Evolutionary conservation across 2,329 filamentous ascomycete species (phyloP).

Genomic region (Sordariomycetes sp.): DNA sequence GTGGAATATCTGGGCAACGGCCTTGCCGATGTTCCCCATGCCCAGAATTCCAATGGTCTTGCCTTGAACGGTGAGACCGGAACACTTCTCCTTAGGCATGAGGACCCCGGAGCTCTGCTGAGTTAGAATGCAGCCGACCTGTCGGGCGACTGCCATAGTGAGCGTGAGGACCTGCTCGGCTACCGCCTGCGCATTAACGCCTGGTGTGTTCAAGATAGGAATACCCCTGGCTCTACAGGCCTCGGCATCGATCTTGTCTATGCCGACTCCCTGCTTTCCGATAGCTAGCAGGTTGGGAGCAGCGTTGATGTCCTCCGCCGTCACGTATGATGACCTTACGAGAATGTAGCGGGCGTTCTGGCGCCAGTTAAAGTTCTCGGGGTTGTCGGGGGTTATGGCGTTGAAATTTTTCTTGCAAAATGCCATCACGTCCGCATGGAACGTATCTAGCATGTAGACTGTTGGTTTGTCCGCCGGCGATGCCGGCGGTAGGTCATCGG

Average conservation of each 20-base stretch:
- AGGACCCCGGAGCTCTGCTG: conserved; percentile 16
- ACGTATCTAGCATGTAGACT: conserved; percentile 27
- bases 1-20: conserved; percentile 22
- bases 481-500: background rate
- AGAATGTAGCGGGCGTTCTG: conserved; percentile 27
- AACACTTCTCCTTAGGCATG: conserved; percentile 28
- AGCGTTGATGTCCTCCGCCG: conserved; percentile 23
- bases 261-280: conserved; percentile 49
- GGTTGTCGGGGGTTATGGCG: conserved; percentile 21
- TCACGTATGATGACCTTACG: conserved; percentile 23
- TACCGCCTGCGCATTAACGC: conserved; percentile 70
- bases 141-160: conserved; percentile 42
- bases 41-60: conserved; percentile 25
- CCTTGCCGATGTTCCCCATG: conserved; percentile 26
- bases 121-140: background rate
- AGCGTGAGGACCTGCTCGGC: conserved; percentile 70
- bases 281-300: conserved; percentile 26
- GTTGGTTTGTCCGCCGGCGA: conserved; percentile 18
- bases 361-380: conserved; percentile 24
- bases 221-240: conserved; percentile 63
- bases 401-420: conserved; percentile 26
- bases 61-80: conserved; percentile 21
- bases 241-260: conserved; percentile 72
- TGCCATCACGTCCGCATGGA: conserved; percentile 22
- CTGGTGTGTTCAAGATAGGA: conserved; percentile 69